phyloP scores from a whole-genome alignment of 2,329 filamentous ascomycete species.

The Exutisphaerella laricina region DNA sequence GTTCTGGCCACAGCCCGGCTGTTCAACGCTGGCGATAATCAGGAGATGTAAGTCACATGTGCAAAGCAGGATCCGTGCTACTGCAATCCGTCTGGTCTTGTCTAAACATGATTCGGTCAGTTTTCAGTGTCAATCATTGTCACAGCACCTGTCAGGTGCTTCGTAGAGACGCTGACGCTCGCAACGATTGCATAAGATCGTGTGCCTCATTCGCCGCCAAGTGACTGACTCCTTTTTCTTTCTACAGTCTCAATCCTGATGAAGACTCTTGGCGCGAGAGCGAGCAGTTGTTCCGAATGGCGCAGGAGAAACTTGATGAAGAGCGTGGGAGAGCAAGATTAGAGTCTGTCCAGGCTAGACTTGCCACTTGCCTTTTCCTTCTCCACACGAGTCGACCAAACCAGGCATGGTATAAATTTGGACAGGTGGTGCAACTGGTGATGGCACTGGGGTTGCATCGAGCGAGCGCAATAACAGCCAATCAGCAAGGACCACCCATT shows the following conservation, averaged over 20 bases:
- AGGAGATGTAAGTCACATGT: no score
- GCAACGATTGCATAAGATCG: no score
- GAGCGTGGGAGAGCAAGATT: conserved; percentile 26
- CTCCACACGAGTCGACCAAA: conserved; percentile 36
- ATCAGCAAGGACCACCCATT: conserved; percentile 17
- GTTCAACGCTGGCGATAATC: conserved; percentile 24
- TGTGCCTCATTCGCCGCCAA: no score
- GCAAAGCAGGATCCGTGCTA: no score
- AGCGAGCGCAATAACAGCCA: conserved; percentile 16
- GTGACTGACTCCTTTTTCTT: no score
- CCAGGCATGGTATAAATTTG: conserved; percentile 37
- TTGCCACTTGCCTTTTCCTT: conserved; percentile 38
- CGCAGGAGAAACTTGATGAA: conserved; percentile 19
- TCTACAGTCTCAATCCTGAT: conserved; percentile 15
- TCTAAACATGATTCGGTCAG: no score
- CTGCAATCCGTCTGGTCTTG: no score
- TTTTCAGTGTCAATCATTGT: no score
- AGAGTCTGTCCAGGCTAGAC: conserved; percentile 38
- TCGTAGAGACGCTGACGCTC: no score
- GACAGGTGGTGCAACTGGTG: conserved; percentile 35
- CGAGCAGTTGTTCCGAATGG: conserved; percentile 27
- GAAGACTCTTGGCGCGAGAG: conserved; percentile 22
- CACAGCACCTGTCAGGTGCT: no score
- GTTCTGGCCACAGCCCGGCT: conserved; percentile 47
- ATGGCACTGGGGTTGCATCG: conserved; percentile 36